Evolutionary conservation across 257 asterid species (phyloP).

Genomic region (Solanum stenotomum): DNA sequence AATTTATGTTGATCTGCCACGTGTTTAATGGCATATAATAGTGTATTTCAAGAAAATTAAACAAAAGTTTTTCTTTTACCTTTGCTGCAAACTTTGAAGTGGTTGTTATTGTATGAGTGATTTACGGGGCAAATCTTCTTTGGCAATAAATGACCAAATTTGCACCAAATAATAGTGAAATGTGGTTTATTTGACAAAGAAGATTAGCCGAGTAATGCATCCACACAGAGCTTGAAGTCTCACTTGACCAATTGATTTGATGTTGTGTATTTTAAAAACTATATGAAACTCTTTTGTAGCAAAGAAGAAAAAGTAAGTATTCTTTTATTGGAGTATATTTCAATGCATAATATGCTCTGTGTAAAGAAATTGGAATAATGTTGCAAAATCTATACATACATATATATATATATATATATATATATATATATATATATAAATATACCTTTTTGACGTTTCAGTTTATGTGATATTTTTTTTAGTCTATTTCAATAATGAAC

Average conservation of each 20-base stretch:
- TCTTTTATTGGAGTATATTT: background rate
- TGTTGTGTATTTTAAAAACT: no score
- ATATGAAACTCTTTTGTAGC: no score
- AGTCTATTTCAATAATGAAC: background rate
- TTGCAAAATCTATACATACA: no score
- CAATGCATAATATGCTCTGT: background rate
- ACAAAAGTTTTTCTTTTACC: background rate
- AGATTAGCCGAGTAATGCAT: no score
- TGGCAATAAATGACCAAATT: no score
- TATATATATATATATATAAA: no score
- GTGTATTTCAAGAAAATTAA: background rate
- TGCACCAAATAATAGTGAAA: no score
- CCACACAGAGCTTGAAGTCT: no score
- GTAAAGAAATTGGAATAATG: no score
- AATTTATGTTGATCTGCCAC: background rate
- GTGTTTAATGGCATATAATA: background rate
- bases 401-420: background rate
- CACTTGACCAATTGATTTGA: no score
- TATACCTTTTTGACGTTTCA: background rate
- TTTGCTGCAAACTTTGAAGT: background rate
- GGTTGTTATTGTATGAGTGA: background rate
- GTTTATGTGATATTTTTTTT: background rate
- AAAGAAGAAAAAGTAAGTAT: background rate
- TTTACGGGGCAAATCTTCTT: no score
- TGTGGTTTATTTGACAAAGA: no score